Evolutionary conservation across 2,329 filamentous ascomycete species (phyloP), one percentile per base, ranked within the genome.

Genomic region (Aspergillus sp.): DNA sequence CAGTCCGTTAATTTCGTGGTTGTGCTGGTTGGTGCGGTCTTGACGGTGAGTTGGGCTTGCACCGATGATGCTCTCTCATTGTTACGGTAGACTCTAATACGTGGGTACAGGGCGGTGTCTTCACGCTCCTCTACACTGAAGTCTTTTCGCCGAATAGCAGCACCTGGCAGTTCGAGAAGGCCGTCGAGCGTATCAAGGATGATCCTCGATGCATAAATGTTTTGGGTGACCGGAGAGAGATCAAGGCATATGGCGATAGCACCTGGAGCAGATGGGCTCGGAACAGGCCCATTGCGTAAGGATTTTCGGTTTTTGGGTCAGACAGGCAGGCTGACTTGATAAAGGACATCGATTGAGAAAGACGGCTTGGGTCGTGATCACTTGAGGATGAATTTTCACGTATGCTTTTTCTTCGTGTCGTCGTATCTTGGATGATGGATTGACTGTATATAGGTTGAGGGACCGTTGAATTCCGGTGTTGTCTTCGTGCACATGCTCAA

Each of bases 1-100:
- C 91, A 96, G 67, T 86, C 84, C 10, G 85, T 94, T 73, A 96
- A 97, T 68, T 81, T 95, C 54, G 77, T 84, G 54, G 69, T 96
- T 52, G 81, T 96, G 6, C 56, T 88, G 1, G 73, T 83, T 5
- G 91, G 91, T 28, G 69, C 90, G 7, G 77, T 82, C 32, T 73
- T 91, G 57, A 95, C 90, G 33, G 86, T 88, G 74, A 52, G 76
- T 29, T 30, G 8, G n/a, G 29, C 26, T 35, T 40, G 19, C 10
- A 39, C 42, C 4, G 28, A 32, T 38, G 7, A 7, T 40, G 28
- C 12, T 38, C 10, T 39, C 42, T 12, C 38, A 19, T 19, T 19
- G 19, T 2, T 19, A 2, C 2, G 19, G 19, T 19, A 19, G 19
- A 19, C 19, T 19, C 19, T 19, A 19, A 19, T 19, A 19, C 19